A percentile compares a stretch with the other conserved stretches of the same genome.
Evolutionary conservation across 2,329 filamentous ascomycete genomes (phyloP).

Genomic region (Talaromyces rugulosus): DNA sequence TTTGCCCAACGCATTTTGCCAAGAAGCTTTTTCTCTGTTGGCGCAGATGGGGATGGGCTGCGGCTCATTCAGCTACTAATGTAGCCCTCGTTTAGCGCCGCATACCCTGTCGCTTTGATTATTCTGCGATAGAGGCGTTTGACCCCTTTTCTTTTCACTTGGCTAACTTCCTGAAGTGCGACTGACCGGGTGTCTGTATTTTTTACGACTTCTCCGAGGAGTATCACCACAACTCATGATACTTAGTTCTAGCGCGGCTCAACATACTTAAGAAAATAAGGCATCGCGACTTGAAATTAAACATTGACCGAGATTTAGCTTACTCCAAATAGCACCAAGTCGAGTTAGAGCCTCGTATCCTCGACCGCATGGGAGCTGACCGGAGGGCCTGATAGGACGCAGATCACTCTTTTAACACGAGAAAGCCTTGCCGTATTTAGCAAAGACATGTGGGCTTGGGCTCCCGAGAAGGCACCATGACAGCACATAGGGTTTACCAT

Average conservation of each 20-base stretch:
- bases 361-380: neutral
- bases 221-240: neutral
- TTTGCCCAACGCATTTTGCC: neutral
- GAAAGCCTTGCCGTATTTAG: constrained; percentile 1
- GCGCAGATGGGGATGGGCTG: neutral
- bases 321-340: neutral
- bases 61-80: neutral
- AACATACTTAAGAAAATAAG: neutral
- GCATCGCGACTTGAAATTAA: neutral
- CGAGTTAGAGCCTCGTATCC: neutral
- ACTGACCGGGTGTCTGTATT: neutral
- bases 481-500: neutral
- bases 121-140: neutral
- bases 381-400: constrained; percentile 4
- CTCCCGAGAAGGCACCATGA: neutral
- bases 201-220: neutral
- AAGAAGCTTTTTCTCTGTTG: neutral
- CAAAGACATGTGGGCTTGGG: neutral
- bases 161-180: neutral
- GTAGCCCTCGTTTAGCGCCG: neutral
- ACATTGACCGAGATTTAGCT: neutral
- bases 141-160: neutral
- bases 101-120: neutral
- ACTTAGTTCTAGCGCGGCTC: neutral
- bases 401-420: constrained; percentile 1